Evolutionary conservation across 2,329 filamentous ascomycete genomes (phyloP).

Genomic region (Sporothrix mexicana): DNA sequence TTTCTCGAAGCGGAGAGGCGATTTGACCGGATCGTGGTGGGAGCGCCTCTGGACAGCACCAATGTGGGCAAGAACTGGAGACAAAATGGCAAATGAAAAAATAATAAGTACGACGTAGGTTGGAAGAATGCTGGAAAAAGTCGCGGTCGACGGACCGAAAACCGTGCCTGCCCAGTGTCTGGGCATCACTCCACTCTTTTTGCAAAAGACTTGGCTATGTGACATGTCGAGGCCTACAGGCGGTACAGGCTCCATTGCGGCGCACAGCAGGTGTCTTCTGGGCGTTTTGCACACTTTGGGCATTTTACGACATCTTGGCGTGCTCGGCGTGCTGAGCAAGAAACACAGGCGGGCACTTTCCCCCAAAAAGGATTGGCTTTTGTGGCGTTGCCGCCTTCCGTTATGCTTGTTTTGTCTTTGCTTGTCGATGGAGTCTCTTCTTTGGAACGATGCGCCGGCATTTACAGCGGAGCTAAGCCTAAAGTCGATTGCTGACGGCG

Average conservation of each 20-base stretch:
- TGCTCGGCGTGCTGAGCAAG: neutral
- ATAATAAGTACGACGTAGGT: too few relatives aligned
- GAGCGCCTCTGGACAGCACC: conserved; percentile 1
- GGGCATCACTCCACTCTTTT: neutral
- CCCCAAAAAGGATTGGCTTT: neutral
- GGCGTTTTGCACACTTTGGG: too few relatives aligned
- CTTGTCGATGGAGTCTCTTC: too few relatives aligned
- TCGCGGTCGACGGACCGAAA: neutral
- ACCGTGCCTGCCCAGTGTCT: conserved; percentile 6
- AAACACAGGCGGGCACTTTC: neutral
- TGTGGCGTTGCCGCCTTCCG: neutral
- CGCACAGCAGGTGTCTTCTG: too few relatives aligned
- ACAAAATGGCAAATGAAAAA: too few relatives aligned
- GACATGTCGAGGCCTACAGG: neutral
- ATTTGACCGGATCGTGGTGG: neutral
- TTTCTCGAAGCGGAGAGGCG: neutral
- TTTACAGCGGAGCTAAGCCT: neutral
- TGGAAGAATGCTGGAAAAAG: too few relatives aligned
- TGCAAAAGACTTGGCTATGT: neutral
- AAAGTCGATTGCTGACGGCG: neutral
- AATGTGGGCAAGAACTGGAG: conserved; percentile 4
- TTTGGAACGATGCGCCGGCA: neutral
- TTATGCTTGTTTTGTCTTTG: conserved; percentile 10
- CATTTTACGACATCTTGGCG: too few relatives aligned
- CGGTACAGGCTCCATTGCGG: neutral